Base-by-base conservation (phyloP, 225 moss, liverwort and hornwort species). In the Pleurozium schreberi region DNA sequence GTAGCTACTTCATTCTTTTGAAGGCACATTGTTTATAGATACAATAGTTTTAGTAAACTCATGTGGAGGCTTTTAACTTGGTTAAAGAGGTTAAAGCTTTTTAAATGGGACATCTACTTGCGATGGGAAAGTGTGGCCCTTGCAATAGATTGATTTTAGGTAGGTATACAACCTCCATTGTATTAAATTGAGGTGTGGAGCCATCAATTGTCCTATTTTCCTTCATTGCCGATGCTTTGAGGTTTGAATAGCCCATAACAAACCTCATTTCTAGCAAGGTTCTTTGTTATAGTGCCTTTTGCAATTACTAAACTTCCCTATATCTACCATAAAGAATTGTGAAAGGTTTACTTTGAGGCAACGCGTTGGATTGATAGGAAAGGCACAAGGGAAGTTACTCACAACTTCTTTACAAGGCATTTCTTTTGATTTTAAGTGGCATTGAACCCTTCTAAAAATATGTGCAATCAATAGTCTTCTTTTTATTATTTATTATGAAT, bases 151-250 rank as follows among this genome's bases (percentile, higher is more conserved):
- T 8, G 1, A 70, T 8, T 42, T 40, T 8, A 69, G 3, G 4
- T 25, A 7, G 13, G 8, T 40, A 14, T 40, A 0, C 69, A 69
- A 40, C 2, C 1, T n/a, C n/a, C n/a, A n/a, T n/a, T 1, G 4
- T 68, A n/a, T 64, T 55, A 17, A 55, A 8, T 59, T 59, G 10
- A 22, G 23, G 23, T 59, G 59, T 59, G 10, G 23, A 59, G 10
- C 23, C 10, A 3, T 64, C 3, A 27, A 42, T 71, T 14, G 15
- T 14, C 8, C 27, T 1, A 40, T 40, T 25, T n/a, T 69, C 26
- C 14, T 70, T 42, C 26, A 28, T 15, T 3, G 8, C 8, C 0
- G 2, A 8, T 1, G 26, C 40, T 69, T 69, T 69, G 26, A 26
- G 5, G 42, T 70, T 26, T 70, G 8, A 70, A 14, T 70, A 40